Evolutionary conservation across 306 rosid genomes (phyloP).

Genomic region (Inga laurina): DNA sequence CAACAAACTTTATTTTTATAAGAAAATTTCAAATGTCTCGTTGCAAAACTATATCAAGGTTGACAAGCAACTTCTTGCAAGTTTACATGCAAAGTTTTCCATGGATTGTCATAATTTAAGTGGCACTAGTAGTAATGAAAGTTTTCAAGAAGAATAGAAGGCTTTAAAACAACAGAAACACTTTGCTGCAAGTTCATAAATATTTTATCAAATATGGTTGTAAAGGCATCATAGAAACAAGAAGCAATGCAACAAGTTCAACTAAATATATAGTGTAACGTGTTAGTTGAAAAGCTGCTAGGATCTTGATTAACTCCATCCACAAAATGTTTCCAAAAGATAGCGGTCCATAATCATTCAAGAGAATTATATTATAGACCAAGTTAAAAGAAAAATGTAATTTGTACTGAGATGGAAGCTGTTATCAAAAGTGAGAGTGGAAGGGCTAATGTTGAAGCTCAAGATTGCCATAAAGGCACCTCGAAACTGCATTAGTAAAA

Average conservation of each 20-base stretch:
- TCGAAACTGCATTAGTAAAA: not conserved
- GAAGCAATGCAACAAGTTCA: not conserved
- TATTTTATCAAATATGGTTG: not conserved
- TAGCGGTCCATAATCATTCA: not conserved
- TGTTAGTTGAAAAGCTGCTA: not conserved
- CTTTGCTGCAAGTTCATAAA: not conserved
- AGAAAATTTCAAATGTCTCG: slow-evolving; percentile 14
- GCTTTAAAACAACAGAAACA: not conserved
- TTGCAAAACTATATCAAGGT: not conserved
- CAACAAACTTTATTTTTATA: slow-evolving; percentile 1
- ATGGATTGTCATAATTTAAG: not conserved
- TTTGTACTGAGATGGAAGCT: not conserved
- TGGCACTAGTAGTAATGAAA: not conserved
- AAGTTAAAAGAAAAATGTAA: not conserved
- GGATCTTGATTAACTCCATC: not conserved
- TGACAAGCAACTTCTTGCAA: not conserved
- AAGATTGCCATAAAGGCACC: not conserved
- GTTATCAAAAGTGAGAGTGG: not conserved
- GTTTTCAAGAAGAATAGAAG: not conserved
- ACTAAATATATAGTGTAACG: not conserved
- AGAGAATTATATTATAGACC: not conserved
- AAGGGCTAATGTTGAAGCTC: not conserved
- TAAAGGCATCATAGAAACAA: not conserved
- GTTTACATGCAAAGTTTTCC: slow-evolving; percentile 1
- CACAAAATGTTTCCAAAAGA: not conserved